phyloP scores from a whole-genome alignment of 2,329 filamentous ascomycete genomes.

The Cadophora sp. region DNA sequence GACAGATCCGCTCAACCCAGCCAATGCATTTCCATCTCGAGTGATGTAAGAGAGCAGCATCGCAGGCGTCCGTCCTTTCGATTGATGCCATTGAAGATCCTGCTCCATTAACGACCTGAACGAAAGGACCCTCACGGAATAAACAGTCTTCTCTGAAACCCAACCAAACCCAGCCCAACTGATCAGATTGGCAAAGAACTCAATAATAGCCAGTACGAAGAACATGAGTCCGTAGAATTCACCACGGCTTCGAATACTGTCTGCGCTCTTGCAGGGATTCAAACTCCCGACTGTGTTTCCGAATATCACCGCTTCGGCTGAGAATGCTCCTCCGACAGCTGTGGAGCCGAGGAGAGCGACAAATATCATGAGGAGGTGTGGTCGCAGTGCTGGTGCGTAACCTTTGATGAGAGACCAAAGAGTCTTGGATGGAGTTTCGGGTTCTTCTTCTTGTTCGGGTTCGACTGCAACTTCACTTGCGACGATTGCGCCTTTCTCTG shows the following conservation, averaged over 20 bases:
- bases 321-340: slow-evolving; percentile 62
- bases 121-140: slow-evolving; percentile 57
- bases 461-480: not conserved
- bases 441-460: slow-evolving; percentile 28
- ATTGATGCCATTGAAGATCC: slow-evolving; percentile 75
- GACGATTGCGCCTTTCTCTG: not conserved
- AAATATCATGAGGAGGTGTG: slow-evolving; percentile 29
- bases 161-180: slow-evolving; percentile 61
- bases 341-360: slow-evolving; percentile 53
- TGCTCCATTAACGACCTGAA: slow-evolving; percentile 71
- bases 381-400: slow-evolving; percentile 22
- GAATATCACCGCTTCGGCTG: slow-evolving; percentile 62
- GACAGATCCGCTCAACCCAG: slow-evolving; percentile 72
- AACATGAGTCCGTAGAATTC: slow-evolving; percentile 50
- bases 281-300: slow-evolving; percentile 57
- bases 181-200: slow-evolving; percentile 67
- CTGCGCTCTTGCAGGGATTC: slow-evolving; percentile 52
- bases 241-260: slow-evolving; percentile 40
- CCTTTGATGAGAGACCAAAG: slow-evolving; percentile 30
- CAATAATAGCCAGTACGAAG: slow-evolving; percentile 60
- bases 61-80: slow-evolving; percentile 65
- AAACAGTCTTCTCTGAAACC: slow-evolving; percentile 69
- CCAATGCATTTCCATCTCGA: slow-evolving; percentile 70
- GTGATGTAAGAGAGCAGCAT: slow-evolving; percentile 72
- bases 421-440: slow-evolving; percentile 30